Percentiles rank a stretch among this genome's conserved stretches.
These are phyloP conservation scores for Ogataea glucozyma DNA, from an alignment of 805 yeast genomes.

Conservation along the genomic window DNA sequence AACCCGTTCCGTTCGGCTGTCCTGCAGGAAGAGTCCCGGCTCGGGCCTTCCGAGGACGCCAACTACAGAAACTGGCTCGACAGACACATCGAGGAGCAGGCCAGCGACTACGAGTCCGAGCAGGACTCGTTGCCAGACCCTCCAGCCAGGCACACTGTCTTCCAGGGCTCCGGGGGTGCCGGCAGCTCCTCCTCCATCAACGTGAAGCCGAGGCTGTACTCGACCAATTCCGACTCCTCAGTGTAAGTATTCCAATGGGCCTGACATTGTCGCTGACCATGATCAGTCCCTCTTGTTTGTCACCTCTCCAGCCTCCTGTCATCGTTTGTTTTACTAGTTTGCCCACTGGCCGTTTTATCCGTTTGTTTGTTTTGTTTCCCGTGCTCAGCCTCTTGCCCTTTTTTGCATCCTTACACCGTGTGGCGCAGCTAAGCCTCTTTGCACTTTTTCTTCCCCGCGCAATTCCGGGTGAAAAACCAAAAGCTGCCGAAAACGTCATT, in stretches of 20 bases:
- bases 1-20: conserved; percentile 69
- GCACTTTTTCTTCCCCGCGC: conserved; percentile 8
- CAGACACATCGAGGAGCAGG: conserved; percentile 36
- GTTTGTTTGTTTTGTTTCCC: not conserved
- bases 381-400: conserved; percentile 18
- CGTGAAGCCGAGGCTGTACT: conserved; percentile 18
- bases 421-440: conserved; percentile 9
- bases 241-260: conserved; percentile 30
- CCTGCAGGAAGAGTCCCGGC: conserved; percentile 33
- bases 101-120: conserved; percentile 28
- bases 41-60: conserved; percentile 25
- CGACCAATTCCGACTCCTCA: conserved; percentile 26
- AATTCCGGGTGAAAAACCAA: too few relatives aligned
- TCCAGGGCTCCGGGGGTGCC: conserved; percentile 2
- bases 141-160: not conserved
- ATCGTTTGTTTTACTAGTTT: not conserved
- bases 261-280: too few relatives aligned
- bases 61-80: conserved; percentile 62
- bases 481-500: too few relatives aligned
- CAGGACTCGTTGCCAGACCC: conserved; percentile 11
- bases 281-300: too few relatives aligned
- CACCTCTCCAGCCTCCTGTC: too few relatives aligned
- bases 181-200: conserved; percentile 24
- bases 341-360: not conserved
- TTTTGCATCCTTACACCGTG: conserved; percentile 2